These are phyloP conservation scores for Aegilops speltoides DNA, from an alignment of 176 grass and related monocot species.

Conservation along the genomic window DNA sequence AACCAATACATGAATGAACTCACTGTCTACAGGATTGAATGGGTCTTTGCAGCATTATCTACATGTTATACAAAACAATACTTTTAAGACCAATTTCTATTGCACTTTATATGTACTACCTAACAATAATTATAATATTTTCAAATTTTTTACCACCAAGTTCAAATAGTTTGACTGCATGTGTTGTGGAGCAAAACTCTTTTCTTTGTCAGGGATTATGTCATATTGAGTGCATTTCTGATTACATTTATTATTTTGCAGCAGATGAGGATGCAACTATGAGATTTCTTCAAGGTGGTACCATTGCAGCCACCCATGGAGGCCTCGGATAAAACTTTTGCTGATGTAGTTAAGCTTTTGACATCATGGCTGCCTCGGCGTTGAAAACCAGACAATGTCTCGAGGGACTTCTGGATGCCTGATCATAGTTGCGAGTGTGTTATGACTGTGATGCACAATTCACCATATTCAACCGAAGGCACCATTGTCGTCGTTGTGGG, in stretches of 20 bases:
- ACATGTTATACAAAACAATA: not conserved
- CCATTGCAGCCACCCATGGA: conserved; percentile 45
- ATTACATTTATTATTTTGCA: conserved; percentile 18
- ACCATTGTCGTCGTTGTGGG: conserved; percentile 94
- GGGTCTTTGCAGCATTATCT: not conserved
- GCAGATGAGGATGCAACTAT: conserved; percentile 48
- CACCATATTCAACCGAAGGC: conserved; percentile 85
- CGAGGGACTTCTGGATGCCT: conserved; percentile 94
- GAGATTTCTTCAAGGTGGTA: conserved; percentile 39
- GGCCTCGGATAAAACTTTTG: conserved; percentile 51
- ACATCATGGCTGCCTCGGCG: conserved; percentile 69
- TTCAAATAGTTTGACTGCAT: not conserved
- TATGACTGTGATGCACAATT: conserved; percentile 83
- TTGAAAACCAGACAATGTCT: conserved; percentile 74
- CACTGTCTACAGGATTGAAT: not conserved
- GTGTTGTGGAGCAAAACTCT: not conserved
- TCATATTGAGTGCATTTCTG: conserved; percentile 14
- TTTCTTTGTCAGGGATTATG: not conserved
- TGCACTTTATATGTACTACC: not conserved
- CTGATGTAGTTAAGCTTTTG: conserved; percentile 63
- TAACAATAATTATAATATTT: conserved; percentile 18
- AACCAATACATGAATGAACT: not conserved
- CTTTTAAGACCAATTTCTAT: not conserved
- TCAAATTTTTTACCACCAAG: not conserved
- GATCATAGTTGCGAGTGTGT: conserved; percentile 87